Conservation (phyloP, 2,329 filamentous ascomycete genomes). For the Cladosporium sp. region DNA sequence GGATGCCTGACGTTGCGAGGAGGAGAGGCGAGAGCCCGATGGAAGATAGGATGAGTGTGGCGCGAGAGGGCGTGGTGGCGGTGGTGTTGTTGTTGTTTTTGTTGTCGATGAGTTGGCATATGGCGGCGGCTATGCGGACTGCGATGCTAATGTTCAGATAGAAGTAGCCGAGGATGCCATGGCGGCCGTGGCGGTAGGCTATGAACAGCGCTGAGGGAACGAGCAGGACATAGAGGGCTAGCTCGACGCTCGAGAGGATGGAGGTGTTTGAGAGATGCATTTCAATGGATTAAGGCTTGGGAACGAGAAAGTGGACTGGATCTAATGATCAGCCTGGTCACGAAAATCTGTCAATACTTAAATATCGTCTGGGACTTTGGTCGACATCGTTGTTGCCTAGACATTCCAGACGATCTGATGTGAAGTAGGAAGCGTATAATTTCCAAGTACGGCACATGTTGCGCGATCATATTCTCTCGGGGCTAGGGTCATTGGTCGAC, state of each 20-base stretch:
- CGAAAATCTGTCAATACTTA: background rate
- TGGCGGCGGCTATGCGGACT: background rate
- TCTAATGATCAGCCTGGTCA: background rate
- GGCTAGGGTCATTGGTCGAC: background rate
- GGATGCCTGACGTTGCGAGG: conserved; percentile 2
- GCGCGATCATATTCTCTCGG: background rate
- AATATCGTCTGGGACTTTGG: background rate
- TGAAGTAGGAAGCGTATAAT: background rate
- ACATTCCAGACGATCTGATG: background rate
- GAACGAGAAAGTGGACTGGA: background rate
- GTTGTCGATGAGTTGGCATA: background rate
- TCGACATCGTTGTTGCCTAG: background rate
- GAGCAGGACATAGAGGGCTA: background rate
- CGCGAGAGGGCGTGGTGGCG: background rate
- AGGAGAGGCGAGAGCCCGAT: background rate
- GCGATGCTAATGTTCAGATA: background rate
- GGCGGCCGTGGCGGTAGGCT: background rate
- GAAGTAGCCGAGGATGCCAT: background rate
- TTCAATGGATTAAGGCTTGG: background rate
- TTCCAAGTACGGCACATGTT: background rate
- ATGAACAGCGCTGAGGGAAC: background rate
- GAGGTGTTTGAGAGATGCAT: background rate
- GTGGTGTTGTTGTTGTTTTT: background rate
- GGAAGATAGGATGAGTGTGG: background rate
- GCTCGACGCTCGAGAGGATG: background rate